Percentiles rank a stretch among this genome's conserved stretches.
Conservation (phyloP, 2,329 filamentous ascomycete species). For the Colletotrichum camelliae region DNA sequence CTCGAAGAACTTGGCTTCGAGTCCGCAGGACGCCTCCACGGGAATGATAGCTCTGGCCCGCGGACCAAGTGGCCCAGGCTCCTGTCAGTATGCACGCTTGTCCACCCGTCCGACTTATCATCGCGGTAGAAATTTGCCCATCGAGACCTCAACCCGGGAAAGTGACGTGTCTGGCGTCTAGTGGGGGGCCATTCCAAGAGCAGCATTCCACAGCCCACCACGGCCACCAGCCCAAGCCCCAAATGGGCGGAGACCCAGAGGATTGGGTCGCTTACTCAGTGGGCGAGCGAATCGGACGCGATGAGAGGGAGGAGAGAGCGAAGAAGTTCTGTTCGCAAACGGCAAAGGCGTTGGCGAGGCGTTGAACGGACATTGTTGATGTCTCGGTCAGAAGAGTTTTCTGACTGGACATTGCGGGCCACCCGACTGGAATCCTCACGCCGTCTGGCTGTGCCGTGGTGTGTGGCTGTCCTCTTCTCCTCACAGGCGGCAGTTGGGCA, state of each 20-base stretch:
- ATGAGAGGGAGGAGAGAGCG: not conserved
- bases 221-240: not conserved
- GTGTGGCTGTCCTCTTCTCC: not conserved
- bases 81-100: not conserved
- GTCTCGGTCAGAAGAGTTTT: slow-evolving; percentile 9
- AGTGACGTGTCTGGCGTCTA: not conserved
- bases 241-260: not conserved
- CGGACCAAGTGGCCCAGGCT: not conserved
- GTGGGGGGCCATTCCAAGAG: not conserved
- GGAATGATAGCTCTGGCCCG: slow-evolving; percentile 3
- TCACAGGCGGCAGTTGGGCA: not conserved
- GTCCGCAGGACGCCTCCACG: not conserved
- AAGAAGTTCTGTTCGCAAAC: slow-evolving; percentile 8
- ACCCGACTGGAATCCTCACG: not conserved
- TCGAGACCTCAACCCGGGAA: not conserved
- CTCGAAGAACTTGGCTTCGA: not conserved
- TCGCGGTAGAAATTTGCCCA: not conserved
- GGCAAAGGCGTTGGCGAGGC: slow-evolving; percentile 7
- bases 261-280: not conserved
- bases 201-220: not conserved
- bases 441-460: not conserved
- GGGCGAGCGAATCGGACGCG: not conserved
- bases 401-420: not conserved
- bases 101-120: not conserved
- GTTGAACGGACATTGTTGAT: slow-evolving; percentile 9